These are phyloP conservation scores for Paspalum notatum DNA, from an alignment of 176 grass and related monocot species.

Conservation along the genomic window DNA sequence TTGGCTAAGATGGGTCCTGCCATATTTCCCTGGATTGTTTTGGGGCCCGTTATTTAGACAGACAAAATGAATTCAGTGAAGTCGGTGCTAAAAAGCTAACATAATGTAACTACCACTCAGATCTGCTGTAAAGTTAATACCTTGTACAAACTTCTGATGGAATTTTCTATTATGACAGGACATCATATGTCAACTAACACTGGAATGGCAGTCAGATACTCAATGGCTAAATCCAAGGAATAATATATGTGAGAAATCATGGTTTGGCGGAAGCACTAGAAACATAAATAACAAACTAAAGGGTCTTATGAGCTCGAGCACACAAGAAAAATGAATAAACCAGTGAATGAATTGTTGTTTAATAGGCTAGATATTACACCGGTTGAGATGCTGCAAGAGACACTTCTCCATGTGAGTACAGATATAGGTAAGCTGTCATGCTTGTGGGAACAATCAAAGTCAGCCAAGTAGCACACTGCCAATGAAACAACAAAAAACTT, in stretches of 20 bases:
- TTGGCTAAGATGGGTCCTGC: neutral
- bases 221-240: neutral
- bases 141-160: neutral
- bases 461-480: constrained; percentile 94
- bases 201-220: neutral
- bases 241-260: constrained; percentile 6
- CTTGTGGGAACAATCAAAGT: constrained; percentile 93
- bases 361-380: constrained; percentile 74
- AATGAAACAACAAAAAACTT: constrained; percentile 36
- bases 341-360: constrained; percentile 20
- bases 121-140: neutral
- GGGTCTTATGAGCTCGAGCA: constrained; percentile 21
- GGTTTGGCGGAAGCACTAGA: neutral
- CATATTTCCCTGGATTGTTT: neutral
- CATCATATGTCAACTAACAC: neutral
- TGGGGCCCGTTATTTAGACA: neutral
- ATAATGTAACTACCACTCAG: neutral
- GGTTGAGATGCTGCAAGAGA: constrained; percentile 92
- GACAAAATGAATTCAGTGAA: neutral
- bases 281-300: constrained; percentile 19
- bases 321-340: constrained; percentile 24
- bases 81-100: neutral
- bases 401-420: constrained; percentile 97
- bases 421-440: constrained; percentile 96
- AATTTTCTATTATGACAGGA: neutral